Evolutionary conservation across 2,329 filamentous ascomycete species (phyloP).

Genomic region (Fusarium virguliforme): DNA sequence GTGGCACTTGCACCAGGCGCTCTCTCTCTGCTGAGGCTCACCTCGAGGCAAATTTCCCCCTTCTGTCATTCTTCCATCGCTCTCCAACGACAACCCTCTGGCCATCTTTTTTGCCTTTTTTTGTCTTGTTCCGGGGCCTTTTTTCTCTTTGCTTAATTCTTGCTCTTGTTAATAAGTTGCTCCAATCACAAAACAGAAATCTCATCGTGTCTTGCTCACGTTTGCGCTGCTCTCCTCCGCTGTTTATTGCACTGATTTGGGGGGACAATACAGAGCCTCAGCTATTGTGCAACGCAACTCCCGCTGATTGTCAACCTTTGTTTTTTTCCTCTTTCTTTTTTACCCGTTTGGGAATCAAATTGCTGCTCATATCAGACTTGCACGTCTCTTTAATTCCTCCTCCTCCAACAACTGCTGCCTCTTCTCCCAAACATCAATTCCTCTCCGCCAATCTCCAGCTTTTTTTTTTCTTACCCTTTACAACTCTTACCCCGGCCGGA

Average conservation of each 20-base stretch:
- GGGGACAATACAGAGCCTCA: conserved; percentile 32
- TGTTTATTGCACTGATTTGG: conserved; percentile 16
- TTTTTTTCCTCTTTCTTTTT: conserved; percentile 13
- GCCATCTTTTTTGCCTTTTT: conserved; percentile 14
- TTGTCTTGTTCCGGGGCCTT: conserved; percentile 12
- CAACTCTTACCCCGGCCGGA: conserved; percentile 44
- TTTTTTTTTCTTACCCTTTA: conserved; percentile 13
- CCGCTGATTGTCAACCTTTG: conserved; percentile 20
- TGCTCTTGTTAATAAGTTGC: not conserved
- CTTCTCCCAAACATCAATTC: conserved; percentile 11
- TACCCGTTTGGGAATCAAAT: conserved; percentile 9
- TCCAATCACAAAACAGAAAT: not conserved
- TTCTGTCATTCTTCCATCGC: conserved; percentile 22
- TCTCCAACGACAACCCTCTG: conserved; percentile 15
- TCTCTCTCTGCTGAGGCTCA: conserved; percentile 9
- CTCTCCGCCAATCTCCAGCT: conserved; percentile 11
- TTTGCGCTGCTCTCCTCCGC: conserved; percentile 15
- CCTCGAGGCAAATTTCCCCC: conserved; percentile 15
- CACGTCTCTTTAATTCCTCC: conserved; percentile 24
- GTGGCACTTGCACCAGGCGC: conserved; percentile 12
- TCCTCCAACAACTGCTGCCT: conserved; percentile 14
- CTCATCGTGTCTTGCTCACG: conserved; percentile 18
- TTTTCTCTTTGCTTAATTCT: not conserved
- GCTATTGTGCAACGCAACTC: conserved; percentile 24
- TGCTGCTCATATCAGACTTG: not conserved